These are phyloP conservation scores for Neonectria coccinea DNA, from an alignment of 2,329 filamentous ascomycete species.

Conservation along the genomic window DNA sequence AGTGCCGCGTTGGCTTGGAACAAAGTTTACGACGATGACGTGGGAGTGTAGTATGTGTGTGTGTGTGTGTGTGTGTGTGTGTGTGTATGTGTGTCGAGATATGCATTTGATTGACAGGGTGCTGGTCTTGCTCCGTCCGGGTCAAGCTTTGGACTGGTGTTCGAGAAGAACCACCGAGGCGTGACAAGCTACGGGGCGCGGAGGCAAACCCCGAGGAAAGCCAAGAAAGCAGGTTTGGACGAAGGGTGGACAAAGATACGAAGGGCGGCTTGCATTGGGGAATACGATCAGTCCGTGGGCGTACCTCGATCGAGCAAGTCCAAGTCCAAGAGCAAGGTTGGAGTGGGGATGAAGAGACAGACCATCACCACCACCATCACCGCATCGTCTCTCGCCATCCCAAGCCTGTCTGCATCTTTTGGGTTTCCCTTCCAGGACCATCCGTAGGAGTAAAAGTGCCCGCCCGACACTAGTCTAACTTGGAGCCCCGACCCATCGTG, in stretches of 20 bases:
- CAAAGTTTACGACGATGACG: slow-evolving; percentile 17
- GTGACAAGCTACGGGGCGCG: not conserved
- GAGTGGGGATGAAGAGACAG: slow-evolving; percentile 26
- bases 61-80: slow-evolving; percentile 14
- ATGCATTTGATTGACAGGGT: slow-evolving; percentile 1
- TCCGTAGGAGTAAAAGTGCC: not conserved
- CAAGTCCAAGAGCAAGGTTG: slow-evolving; percentile 12
- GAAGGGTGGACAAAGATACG: slow-evolving; percentile 5
- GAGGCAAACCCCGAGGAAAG: not conserved
- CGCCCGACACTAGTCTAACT: slow-evolving; percentile 5
- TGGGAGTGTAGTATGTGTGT: slow-evolving; percentile 1
- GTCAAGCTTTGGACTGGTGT: slow-evolving; percentile 10
- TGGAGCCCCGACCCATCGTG: slow-evolving; percentile 7
- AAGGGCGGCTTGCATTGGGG: not conserved
- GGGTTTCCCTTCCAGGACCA: not conserved
- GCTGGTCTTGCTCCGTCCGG: not conserved
- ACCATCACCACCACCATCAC: slow-evolving; percentile 20
- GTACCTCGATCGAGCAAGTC: slow-evolving; percentile 14
- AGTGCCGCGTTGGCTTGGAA: slow-evolving; percentile 10
- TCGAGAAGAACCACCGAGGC: slow-evolving; percentile 4
- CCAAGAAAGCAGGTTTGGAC: not conserved
- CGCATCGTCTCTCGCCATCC: slow-evolving; percentile 12
- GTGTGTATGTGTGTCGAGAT: slow-evolving; percentile 6
- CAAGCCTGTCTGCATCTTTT: not conserved
- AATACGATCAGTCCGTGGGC: slow-evolving; percentile 4